Base-by-base conservation (phyloP, 2,329 filamentous ascomycete genomes). In the Talaromyces sp. region DNA sequence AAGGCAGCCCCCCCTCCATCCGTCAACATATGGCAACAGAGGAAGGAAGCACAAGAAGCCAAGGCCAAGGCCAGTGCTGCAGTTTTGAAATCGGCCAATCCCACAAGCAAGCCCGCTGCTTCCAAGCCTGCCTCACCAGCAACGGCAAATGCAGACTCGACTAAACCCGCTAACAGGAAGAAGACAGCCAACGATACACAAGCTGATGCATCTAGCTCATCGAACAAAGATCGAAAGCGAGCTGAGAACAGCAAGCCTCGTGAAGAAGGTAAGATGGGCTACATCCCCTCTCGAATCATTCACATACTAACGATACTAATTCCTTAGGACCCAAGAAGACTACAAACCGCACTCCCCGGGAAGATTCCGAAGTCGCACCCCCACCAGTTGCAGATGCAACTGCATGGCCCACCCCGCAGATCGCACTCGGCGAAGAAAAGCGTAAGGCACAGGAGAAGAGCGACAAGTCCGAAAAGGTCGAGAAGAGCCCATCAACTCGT, bases 331-430 rank as follows among this genome's bases (percentile, higher is more conserved):
- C 66, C 16, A 70, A 65, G 63, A 70, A 69, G 61, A 56, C 61
- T 46, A 63, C 58, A 48, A 55, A 63, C 39, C 66, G 65, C 44
- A 61, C 35, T 21, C 62, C 62, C 55, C 67, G 67, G 3, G 66
- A 66, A 46, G 63, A 65, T 52, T 65, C 66, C 28, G 64, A 65
- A 25, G 57, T 62, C 48, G 73, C 78, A 46, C 80, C 85, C 37
- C 90, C 90, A 28, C 83, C 90, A 1, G 88, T 91, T 54, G 87
- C 85, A 63, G 93, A 98, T 75, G 83, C 91, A 57, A 81, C 86
- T 60, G 87, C 87, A 21, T 99, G 95, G 95, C 95, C 95, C 16
- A 98, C 93, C 2, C 92, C 92, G 0, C 91, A 96, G 69, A 88
- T 83, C 57, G 89, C 88, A 1, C 86, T 88, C 59, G 87, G 88